Evolutionary conservation across 208 protist species (phyloP), one percentile per base, ranked within the genome.

Genomic region (Acanthamoeba comandoni): DNA sequence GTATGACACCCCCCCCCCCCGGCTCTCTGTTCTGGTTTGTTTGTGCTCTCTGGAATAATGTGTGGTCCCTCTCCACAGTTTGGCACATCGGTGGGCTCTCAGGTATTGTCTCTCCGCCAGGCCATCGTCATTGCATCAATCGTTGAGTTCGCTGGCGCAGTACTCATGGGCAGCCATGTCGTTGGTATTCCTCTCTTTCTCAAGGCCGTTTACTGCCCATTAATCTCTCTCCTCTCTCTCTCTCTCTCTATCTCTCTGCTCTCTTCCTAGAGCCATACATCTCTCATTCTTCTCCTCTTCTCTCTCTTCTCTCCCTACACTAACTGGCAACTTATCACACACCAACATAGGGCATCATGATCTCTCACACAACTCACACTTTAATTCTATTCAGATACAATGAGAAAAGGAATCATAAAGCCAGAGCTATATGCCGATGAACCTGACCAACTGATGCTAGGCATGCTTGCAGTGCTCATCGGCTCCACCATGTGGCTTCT

Each of bases 401-500:
- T 91, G 58, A 62, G 86, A 17, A 82, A 91, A 39, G 86, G 60
- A 31, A 91, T 91, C 73, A 22, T 73, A 35, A 55, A 91, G 24
- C 53, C 22, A 15, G n/a, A 15, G 19, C 58, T 70, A n/a, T 91
- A 79, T 43, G 31, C 24, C 0, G 26, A 64, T 29, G 43, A 60
- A 4, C 86, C 86, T 12, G 86, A 77, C 9, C 52, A 52, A 2
- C 67, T 91, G 43, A 91, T 91, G 86, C 35, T 65, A 52, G 84
- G 84, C 69, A 91, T 91, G 86, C 17, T 62, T 9, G 0, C 58
- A 12, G 88, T 29, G 48, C 48, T 89, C 65, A 11, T 87, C 53
- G 58, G 13, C 26, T 58, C 19, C 26, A 24, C 48, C 17, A 64
- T 62, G 35, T 92, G 52, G 58, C 77, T 92, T 2, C 9, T 90